A percentile compares a stretch with the other conserved stretches of the same genome.
Conservation (phyloP, 768 basidiomycete species). For the Chalciporus piperatus region DNA sequence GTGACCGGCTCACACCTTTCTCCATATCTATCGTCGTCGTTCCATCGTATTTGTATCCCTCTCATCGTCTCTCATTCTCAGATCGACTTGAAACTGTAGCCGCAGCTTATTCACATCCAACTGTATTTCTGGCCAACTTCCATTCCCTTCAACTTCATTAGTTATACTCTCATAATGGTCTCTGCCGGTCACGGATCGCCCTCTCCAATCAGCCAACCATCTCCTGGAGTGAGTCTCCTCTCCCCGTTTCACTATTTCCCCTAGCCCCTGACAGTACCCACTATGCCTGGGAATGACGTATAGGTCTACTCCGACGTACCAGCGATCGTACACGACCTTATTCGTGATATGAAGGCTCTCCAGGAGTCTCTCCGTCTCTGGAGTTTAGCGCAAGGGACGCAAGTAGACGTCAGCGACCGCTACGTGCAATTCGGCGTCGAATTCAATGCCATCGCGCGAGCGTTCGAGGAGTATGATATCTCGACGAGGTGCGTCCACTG, state of each 20-base stretch:
- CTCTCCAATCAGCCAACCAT: not conserved
- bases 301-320: constrained; percentile 45
- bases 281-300: not conserved
- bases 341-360: constrained; percentile 80
- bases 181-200: constrained; percentile 13
- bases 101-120: not conserved
- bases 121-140: not conserved
- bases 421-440: constrained; percentile 89
- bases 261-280: not conserved
- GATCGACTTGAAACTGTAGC: too few species aligned
- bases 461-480: constrained; percentile 73
- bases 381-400: constrained; percentile 56
- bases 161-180: constrained; percentile 3
- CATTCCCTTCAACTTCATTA: not conserved
- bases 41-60: not conserved
- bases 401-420: constrained; percentile 79
- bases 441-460: constrained; percentile 75
- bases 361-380: constrained; percentile 71
- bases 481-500: constrained; percentile 68
- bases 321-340: constrained; percentile 59
- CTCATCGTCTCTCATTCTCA: too few species aligned
- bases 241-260: not conserved
- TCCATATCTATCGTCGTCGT: not conserved
- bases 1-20: not conserved
- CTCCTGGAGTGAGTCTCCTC: not conserved